phyloP scores from a whole-genome alignment of 2,329 filamentous ascomycete species.

The Orbilia quercus region DNA sequence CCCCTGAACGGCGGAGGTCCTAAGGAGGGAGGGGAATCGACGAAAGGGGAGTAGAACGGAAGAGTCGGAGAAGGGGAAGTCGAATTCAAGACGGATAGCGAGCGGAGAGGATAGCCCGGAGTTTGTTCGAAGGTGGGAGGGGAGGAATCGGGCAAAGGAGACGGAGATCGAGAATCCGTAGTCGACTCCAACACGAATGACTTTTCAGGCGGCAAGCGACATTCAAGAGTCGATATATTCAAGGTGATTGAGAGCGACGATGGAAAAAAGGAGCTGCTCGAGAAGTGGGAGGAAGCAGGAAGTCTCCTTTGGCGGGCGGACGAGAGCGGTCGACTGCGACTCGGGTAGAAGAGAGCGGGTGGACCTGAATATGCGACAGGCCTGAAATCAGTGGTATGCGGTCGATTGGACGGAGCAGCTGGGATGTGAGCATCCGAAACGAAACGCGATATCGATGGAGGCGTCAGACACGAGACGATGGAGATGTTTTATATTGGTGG shows the following conservation, averaged over 20 bases:
- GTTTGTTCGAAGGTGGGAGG: constrained; percentile 49
- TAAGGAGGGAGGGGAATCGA: constrained; percentile 44
- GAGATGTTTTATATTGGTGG: background rate
- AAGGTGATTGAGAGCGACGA: constrained; percentile 12
- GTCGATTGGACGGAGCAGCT: background rate
- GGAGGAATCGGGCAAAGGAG: constrained; percentile 50
- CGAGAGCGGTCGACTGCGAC: background rate
- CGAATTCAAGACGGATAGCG: constrained; percentile 41
- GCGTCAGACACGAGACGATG: background rate
- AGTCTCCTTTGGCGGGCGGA: background rate
- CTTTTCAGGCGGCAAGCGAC: constrained; percentile 35
- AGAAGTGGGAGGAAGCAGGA: constrained; percentile 12
- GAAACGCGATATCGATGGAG: constrained; percentile 30
- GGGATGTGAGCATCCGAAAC: constrained; percentile 20
- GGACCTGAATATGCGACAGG: background rate
- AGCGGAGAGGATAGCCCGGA: constrained; percentile 37
- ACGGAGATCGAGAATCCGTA: constrained; percentile 53
- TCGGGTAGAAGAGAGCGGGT: constrained; percentile 4
- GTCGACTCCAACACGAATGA: constrained; percentile 54
- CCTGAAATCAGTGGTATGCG: background rate
- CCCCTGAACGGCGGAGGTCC: constrained; percentile 50
- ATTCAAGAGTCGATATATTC: constrained; percentile 53
- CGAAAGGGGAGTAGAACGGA: constrained; percentile 56
- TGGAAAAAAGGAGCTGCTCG: constrained; percentile 12
- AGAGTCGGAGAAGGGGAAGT: constrained; percentile 45